These are phyloP conservation scores for Aphanomyces euteiches DNA, from an alignment of 352 stramenopile species.

Conservation along the genomic window DNA sequence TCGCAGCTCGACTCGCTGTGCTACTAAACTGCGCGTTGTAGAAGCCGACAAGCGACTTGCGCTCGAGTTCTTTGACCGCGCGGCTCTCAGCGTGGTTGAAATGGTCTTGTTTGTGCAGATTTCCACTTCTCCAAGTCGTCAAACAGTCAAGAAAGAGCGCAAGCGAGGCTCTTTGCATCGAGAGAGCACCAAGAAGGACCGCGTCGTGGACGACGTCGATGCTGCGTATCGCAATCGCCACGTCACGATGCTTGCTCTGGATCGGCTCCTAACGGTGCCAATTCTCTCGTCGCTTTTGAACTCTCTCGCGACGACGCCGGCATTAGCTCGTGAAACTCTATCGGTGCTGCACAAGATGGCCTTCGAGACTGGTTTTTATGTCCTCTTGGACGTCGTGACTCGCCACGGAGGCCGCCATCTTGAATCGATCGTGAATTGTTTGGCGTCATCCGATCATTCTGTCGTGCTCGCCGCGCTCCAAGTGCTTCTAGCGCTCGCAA, in stretches of 20 bases:
- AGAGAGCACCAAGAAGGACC: too few species aligned
- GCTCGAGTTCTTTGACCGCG: conserved; percentile 6
- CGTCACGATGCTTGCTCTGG: background rate
- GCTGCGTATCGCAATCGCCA: conserved; percentile 20
- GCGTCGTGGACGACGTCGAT: background rate
- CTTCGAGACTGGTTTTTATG: conserved; percentile 39
- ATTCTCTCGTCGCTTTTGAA: background rate
- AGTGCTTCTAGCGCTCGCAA: conserved; percentile 60
- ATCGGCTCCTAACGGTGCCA: background rate
- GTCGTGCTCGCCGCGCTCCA: conserved; percentile 45
- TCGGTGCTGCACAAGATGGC: conserved; percentile 29
- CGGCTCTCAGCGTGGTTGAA: background rate
- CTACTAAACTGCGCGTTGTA: too few species aligned
- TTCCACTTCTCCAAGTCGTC: background rate
- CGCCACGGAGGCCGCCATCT: conserved; percentile 49
- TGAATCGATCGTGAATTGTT: conserved; percentile 44
- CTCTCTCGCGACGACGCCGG: background rate
- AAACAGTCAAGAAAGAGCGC: background rate
- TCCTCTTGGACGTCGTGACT: conserved; percentile 55
- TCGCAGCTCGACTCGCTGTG: too few species aligned
- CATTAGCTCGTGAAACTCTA: background rate
- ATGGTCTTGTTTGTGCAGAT: background rate
- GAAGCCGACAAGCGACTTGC: background rate
- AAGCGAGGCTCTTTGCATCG: background rate
- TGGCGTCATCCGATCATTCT: conserved; percentile 26